Percentiles rank a stretch among this genome's conserved stretches.
These are phyloP conservation scores for Aureobasidium sp. DNA, from an alignment of 2,329 filamentous ascomycete species.

Conservation along the genomic window DNA sequence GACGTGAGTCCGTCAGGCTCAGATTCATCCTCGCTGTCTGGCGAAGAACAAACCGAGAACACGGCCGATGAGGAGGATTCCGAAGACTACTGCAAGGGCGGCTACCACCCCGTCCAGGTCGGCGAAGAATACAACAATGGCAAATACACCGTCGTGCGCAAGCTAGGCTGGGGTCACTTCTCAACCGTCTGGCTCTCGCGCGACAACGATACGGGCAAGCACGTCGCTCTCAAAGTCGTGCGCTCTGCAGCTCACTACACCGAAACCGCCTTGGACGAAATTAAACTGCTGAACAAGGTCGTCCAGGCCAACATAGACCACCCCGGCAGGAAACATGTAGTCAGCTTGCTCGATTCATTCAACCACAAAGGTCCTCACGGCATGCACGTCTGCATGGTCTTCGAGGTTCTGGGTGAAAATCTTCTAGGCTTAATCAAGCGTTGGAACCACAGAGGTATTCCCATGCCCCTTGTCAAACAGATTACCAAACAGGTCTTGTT, in stretches of 20 bases:
- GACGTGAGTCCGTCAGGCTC: conserved; percentile 67
- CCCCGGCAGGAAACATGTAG: conserved; percentile 88
- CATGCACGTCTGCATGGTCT: conserved; percentile 97
- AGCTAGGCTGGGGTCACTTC: conserved; percentile 97
- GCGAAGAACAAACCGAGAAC: conserved; percentile 74
- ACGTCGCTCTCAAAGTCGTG: conserved; percentile 96
- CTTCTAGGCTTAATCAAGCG: conserved; percentile 91
- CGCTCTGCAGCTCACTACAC: conserved; percentile 97
- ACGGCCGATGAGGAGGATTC: conserved; percentile 98
- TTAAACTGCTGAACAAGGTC: conserved; percentile 95
- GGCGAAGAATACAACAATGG: conserved; percentile 97
- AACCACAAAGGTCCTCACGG: conserved; percentile 97
- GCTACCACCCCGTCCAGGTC: conserved; percentile 90
- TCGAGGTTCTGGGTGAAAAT: conserved; percentile 95
- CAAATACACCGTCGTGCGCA: conserved; percentile 91
- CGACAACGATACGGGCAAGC: conserved; percentile 83
- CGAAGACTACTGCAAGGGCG: conserved; percentile 98
- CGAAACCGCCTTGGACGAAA: conserved; percentile 97
- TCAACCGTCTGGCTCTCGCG: conserved; percentile 86
- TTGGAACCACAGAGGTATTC: conserved; percentile 96
- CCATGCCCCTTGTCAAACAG: conserved; percentile 93
- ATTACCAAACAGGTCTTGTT: conserved; percentile 97
- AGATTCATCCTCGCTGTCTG: conserved; percentile 63
- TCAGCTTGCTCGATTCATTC: conserved; percentile 92
- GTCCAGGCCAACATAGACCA: conserved; percentile 92